These are phyloP conservation scores for Oehlia diaphana DNA, from an alignment of 192 early-diverging fungal genomes.

Conservation along the genomic window DNA sequence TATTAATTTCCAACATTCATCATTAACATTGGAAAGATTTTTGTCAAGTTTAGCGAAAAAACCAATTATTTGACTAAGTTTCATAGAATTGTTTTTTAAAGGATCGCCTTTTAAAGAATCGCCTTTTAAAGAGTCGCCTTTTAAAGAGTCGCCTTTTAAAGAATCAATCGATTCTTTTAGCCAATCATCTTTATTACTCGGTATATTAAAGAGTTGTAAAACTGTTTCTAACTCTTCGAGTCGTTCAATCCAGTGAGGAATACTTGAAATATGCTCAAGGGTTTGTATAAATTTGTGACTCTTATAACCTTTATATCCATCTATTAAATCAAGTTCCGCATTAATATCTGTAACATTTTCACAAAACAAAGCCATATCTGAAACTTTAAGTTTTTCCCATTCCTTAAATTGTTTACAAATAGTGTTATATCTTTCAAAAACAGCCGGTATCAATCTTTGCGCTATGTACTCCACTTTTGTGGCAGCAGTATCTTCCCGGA, in stretches of 20 bases:
- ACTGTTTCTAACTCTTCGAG: background rate
- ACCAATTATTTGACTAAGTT: background rate
- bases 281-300: background rate
- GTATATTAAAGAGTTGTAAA: background rate
- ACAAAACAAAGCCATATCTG: background rate
- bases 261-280: background rate
- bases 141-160: background rate
- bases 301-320: background rate
- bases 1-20: background rate
- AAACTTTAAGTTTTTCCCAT: constrained; percentile 12
- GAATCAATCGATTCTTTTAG: background rate
- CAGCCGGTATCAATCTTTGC: background rate
- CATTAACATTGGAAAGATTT: background rate
- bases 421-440: background rate
- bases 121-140: too few relatives aligned
- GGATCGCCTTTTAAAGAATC: background rate
- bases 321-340: constrained; percentile 14
- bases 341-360: constrained; percentile 1
- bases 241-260: background rate
- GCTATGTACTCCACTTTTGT: background rate
- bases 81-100: background rate
- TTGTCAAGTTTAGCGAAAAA: background rate
- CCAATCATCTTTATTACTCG: background rate
- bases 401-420: background rate
- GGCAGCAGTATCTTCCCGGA: background rate